Base-by-base conservation (phyloP, 108 stramenopile genomes). In the Stephanodiscus minutulus region DNA sequence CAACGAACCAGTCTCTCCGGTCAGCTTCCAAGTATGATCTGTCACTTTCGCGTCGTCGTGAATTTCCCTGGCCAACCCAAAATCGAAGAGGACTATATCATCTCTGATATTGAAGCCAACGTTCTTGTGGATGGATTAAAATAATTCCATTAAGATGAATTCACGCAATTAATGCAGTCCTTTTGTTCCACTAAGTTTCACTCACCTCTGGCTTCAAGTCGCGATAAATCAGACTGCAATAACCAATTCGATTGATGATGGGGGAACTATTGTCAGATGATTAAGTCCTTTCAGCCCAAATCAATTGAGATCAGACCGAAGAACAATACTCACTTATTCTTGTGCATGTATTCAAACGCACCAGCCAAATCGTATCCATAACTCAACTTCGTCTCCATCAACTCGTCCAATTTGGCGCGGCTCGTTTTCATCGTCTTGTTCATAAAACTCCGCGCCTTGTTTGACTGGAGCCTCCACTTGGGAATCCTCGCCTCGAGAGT, bases 1-100 rank as follows among this genome's bases (percentile, higher is more conserved):
- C 5, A 85, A 68, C 31, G 83, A 85, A 29, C 91, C 91, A 28
- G 91, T 93, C 57, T 89, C 85, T 37, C 85, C 87, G 5, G 89
- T 90, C 6, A 93, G 73, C 12, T 93, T 74, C 74, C 82, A 93
- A 36, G 86, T 86, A 10, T 81, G 77, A 69, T 87, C 85, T 0
- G 64, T 73, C 21, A 78, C 47, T 47, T 68, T 57, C 3, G 71
- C 70, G 27, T 72, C 60, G 22, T 72, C 70, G 50, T 54, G 7
- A 1, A 72, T 53, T 63, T 72, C 70, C 41, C 60, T 72, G 4
- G 72, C 76, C 57, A 89, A 68, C 1, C 88, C 88, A 73, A 89
- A 89, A 66, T 89, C 88, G 57, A 89, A 86, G n/a, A 89, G 61
- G 25, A 86, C 82, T 20, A 89, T 64, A 17, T 72, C 71, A 58